phyloP scores from a whole-genome alignment of 768 basidiomycete species.

The Naganishia vishniacii region DNA sequence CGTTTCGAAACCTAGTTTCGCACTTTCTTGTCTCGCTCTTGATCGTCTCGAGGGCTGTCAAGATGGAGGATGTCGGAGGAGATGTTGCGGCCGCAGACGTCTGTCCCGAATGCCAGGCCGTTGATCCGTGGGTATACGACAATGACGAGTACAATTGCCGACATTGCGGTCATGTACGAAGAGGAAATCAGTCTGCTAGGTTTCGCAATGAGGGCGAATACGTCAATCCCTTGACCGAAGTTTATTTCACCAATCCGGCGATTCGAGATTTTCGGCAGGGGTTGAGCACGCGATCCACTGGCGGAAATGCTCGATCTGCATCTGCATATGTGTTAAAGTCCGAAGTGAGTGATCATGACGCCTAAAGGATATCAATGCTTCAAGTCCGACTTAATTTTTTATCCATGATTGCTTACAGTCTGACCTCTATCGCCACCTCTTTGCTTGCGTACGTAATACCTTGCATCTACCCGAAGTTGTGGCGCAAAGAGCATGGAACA shows the following conservation, averaged over 20 bases:
- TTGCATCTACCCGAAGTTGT: background rate
- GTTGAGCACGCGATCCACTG: background rate
- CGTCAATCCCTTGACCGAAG: background rate
- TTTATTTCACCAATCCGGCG: constrained; percentile 13
- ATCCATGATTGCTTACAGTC: background rate
- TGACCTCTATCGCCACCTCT: background rate
- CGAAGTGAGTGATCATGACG: background rate
- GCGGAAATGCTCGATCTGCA: background rate
- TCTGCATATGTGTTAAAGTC: background rate
- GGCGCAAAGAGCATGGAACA: constrained; percentile 3
- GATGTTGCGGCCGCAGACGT: background rate
- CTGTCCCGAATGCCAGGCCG: constrained; percentile 12
- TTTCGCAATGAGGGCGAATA: constrained; percentile 4
- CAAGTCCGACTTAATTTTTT: no score
- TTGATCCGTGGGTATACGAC: constrained; percentile 7
- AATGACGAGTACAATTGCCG: constrained; percentile 11
- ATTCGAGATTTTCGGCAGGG: background rate
- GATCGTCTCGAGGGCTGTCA: constrained; percentile 19
- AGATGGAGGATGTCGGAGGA: background rate
- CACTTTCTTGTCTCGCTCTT: background rate
- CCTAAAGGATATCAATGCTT: no score
- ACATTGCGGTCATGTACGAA: background rate
- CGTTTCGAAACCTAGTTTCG: constrained; percentile 18
- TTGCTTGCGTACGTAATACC: constrained; percentile 7
- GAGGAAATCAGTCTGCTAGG: background rate